Evolutionary conservation across 768 basidiomycete species (phyloP).

Genomic region (Boletus rubropictus): DNA sequence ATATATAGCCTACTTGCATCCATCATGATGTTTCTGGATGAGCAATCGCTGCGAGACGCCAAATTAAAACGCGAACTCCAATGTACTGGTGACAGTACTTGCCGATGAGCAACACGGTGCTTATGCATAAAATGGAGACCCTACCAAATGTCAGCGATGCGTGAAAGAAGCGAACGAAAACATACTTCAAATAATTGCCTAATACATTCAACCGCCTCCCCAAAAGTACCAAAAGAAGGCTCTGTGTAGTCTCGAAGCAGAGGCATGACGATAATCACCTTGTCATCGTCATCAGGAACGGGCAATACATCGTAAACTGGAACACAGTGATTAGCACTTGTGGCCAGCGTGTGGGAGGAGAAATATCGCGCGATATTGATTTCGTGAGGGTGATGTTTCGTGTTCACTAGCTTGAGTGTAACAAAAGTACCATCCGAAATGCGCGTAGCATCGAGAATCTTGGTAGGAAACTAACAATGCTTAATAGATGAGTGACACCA

Average conservation of each 20-base stretch:
- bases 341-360: conserved; percentile 7
- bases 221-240: conserved; percentile 14
- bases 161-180: too few relatives aligned
- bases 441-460: background rate
- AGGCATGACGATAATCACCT: conserved; percentile 29
- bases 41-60: conserved; percentile 19
- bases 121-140: conserved; percentile 34
- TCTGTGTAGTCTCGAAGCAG: conserved; percentile 17
- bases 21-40: conserved; percentile 30
- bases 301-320: conserved; percentile 19
- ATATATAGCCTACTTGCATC: conserved; percentile 25
- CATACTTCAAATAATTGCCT: conserved; percentile 29
- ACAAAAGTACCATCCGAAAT: too few relatives aligned
- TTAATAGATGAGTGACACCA: conserved; percentile 15
- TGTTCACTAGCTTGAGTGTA: too few relatives aligned
- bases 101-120: conserved; percentile 31
- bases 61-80: background rate
- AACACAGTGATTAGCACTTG: conserved; percentile 21
- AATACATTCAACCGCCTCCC: conserved; percentile 22
- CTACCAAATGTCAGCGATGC: conserved; percentile 7
- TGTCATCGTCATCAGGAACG: conserved; percentile 3
- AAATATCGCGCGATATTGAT: conserved; percentile 21
- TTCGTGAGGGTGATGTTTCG: conserved; percentile 15
- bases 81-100: background rate
- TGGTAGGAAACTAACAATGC: background rate